Base-by-base conservation (phyloP, 1,139 yeast genomes). In the Taphrina flavorubra region DNA sequence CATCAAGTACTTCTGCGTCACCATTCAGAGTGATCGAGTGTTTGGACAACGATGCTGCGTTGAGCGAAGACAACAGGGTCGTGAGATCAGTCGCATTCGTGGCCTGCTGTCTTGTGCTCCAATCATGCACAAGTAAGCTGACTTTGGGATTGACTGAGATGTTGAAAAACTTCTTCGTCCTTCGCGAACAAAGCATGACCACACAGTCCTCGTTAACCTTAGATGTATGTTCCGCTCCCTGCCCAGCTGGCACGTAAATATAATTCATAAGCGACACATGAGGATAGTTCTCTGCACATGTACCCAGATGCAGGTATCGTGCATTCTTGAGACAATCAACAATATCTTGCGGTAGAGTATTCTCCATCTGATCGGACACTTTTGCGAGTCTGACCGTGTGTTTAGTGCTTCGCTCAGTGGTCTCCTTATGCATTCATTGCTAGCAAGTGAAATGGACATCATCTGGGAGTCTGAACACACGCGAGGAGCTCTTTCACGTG, bases 251-350 rank as follows among this genome's bases (percentile, higher is more conserved):
- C 11, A 87, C 77, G 73, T 86, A 90, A 4, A 94, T 87, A 77
- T 89, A 92, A 78, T 90, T 92, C 97, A 92, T 92, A 73, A 92
- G 82, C 13, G 94, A 85, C 1, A 91, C 96, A 73, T 92, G 95
- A 7, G 97, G 97, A 70, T 87, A 83, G 65, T 86, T 80, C 36
- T 81, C 78, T 63, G 82, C 79, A 70, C 89, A 85, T 1, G 97
- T 92, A 8, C 92, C 97, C 66, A 92, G 81, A 77, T 92, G 97
- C 56, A 92, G 85, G 77, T 66, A 66, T 10, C 65, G 55, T 20
- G 65, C 65, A 60, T 66, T 51, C 49, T 60, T 59, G 20, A 66
- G 61, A 49, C 69, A 66, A 20, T 51, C 46, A 42, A 66, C 65
- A 31, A 66, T 65, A 20, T 66, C 69, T 14, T 42, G 49, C 2